A percentile compares a stretch with the other conserved stretches of the same genome.
These are phyloP conservation scores for Psilocybe cubensis DNA, from an alignment of 768 basidiomycete species.

Conservation along the genomic window DNA sequence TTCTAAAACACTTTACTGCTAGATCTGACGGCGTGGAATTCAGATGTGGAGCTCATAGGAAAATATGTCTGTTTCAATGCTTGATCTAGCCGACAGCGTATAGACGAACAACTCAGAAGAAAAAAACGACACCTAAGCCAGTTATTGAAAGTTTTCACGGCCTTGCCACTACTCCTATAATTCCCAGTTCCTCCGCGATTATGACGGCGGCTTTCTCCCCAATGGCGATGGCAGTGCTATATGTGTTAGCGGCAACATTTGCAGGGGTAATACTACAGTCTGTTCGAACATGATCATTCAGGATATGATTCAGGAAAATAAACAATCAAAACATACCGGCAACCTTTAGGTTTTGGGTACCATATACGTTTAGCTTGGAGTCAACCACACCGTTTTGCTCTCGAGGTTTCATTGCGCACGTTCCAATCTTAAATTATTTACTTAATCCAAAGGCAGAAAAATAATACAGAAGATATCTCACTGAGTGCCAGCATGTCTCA, in stretches of 20 bases:
- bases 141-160: neutral
- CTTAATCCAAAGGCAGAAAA: neutral
- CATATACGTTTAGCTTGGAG: conserved; percentile 33
- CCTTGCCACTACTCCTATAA: conserved; percentile 13
- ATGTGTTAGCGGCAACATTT: conserved; percentile 39
- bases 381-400: conserved; percentile 29
- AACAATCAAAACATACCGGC: conserved; percentile 22
- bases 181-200: conserved; percentile 45
- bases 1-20: no score
- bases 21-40: no score
- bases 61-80: no score
- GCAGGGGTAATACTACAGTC: conserved; percentile 29
- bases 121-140: no score
- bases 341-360: conserved; percentile 27
- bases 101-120: no score
- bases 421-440: conserved; percentile 23
- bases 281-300: neutral
- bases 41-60: no score
- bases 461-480: conserved; percentile 15
- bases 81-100: no score
- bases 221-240: conserved; percentile 38
- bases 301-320: neutral
- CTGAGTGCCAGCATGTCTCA: conserved; percentile 48
- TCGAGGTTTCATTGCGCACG: conserved; percentile 32
- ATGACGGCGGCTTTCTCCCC: conserved; percentile 61